These are phyloP conservation scores for Kuraishia capsulata DNA, from an alignment of 805 yeast species.

Conservation along the genomic window DNA sequence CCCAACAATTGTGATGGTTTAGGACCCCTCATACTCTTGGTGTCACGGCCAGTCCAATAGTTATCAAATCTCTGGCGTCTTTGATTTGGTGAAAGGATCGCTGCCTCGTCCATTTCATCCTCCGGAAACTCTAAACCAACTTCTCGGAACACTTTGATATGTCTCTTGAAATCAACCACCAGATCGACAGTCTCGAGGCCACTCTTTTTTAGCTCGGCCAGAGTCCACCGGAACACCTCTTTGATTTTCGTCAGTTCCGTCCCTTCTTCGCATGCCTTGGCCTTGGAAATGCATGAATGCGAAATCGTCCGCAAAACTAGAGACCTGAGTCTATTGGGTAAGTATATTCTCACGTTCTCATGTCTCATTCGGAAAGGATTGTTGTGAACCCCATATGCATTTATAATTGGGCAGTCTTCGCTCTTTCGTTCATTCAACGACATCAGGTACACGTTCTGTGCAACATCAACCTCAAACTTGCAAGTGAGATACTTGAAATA, in stretches of 20 bases:
- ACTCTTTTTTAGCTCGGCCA: neutral
- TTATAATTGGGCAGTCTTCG: neutral
- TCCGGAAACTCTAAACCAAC: neutral
- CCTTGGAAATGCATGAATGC: neutral
- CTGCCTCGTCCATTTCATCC: neutral
- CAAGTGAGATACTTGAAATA: conserved; percentile 22
- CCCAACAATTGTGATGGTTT: too few species aligned
- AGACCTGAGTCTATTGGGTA: conserved; percentile 9
- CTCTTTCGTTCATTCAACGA: conserved; percentile 1
- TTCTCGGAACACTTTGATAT: neutral
- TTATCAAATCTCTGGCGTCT: neutral
- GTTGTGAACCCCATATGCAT: conserved; percentile 7
- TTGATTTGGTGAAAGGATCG: neutral
- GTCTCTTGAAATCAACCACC: neutral
- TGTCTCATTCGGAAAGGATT: conserved; percentile 20
- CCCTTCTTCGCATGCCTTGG: too few species aligned
- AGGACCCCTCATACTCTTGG: too few species aligned
- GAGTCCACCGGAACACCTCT: neutral
- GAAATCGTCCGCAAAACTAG: conserved; percentile 10
- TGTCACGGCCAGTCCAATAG: too few species aligned
- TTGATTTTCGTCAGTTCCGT: too few species aligned
- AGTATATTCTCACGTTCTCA: conserved; percentile 12
- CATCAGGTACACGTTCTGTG: conserved; percentile 14
- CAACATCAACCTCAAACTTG: conserved; percentile 13
- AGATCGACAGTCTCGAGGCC: neutral